A percentile compares a stretch with the other conserved stretches of the same genome.
Conservation (phyloP, 768 basidiomycete species). For the Mycena latifolia region DNA sequence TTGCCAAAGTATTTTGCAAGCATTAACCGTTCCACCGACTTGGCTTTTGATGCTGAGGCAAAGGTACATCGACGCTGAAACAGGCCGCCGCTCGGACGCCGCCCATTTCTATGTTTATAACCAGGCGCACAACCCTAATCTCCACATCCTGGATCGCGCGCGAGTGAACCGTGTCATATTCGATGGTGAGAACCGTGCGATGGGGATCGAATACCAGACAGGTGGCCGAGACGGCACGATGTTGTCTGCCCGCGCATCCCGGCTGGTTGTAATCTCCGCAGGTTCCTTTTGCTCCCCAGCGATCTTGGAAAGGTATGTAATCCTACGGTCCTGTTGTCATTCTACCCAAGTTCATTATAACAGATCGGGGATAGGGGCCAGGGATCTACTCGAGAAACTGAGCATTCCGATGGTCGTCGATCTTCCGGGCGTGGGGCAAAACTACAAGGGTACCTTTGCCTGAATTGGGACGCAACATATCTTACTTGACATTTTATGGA, state of each 20-base stretch:
- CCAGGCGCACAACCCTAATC: slow-evolving; percentile 55
- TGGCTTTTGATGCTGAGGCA: not conserved
- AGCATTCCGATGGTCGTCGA: slow-evolving; percentile 66
- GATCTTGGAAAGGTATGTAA: slow-evolving; percentile 55
- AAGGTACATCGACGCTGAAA: slow-evolving; percentile 65
- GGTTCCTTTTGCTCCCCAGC: slow-evolving; percentile 68
- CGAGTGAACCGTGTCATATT: slow-evolving; percentile 63
- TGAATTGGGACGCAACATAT: too few species aligned
- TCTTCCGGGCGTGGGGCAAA: slow-evolving; percentile 45
- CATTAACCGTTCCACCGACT: too few species aligned
- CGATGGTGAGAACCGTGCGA: slow-evolving; percentile 56
- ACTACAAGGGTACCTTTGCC: not conserved
- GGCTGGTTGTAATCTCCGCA: slow-evolving; percentile 62
- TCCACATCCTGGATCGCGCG: slow-evolving; percentile 52
- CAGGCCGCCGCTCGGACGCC: slow-evolving; percentile 69
- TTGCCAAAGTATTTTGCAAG: not conserved
- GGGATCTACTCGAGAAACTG: slow-evolving; percentile 56
- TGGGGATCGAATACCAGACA: slow-evolving; percentile 63
- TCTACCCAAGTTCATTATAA: not conserved
- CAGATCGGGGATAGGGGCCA: slow-evolving; percentile 70
- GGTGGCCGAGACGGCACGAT: slow-evolving; percentile 33
- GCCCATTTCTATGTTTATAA: slow-evolving; percentile 66
- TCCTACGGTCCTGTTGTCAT: not conserved
- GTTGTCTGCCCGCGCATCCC: slow-evolving; percentile 46
- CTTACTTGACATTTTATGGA: too few species aligned